Conservation (phyloP, 805 yeast genomes). For the Saccharomycopsis malanga region DNA sequence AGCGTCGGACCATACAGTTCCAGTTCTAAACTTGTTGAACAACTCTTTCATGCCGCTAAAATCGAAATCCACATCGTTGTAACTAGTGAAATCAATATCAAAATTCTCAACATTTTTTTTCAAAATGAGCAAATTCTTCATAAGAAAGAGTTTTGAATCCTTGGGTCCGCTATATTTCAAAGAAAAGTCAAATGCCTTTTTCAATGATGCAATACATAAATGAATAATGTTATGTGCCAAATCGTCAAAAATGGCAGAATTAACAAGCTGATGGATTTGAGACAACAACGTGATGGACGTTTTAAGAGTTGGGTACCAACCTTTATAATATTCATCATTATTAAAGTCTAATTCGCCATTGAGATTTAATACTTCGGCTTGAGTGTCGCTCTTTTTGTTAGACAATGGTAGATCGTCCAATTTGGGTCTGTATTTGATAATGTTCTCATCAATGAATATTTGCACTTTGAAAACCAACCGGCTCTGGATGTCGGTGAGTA, state of each 20-base stretch:
- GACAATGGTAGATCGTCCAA: slow-evolving; percentile 59
- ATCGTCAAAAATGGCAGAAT: slow-evolving; percentile 76
- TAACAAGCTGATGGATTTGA: slow-evolving; percentile 72
- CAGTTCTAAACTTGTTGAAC: slow-evolving; percentile 34
- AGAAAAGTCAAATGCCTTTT: slow-evolving; percentile 44
- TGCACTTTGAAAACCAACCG: slow-evolving; percentile 77
- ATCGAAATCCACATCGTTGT: slow-evolving; percentile 70
- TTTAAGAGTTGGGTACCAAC: slow-evolving; percentile 65
- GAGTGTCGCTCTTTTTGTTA: slow-evolving; percentile 26
- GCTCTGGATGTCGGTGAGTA: slow-evolving; percentile 70
- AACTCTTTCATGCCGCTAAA: slow-evolving; percentile 66
- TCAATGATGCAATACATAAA: slow-evolving; percentile 58
- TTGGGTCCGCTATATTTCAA: slow-evolving; percentile 39
- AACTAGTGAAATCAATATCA: slow-evolving; percentile 63
- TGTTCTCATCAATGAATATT: slow-evolving; percentile 58
- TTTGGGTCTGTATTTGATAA: slow-evolving; percentile 59
- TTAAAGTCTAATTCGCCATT: slow-evolving; percentile 5
- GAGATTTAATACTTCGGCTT: no score
- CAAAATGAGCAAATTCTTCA: slow-evolving; percentile 65
- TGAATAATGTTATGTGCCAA: slow-evolving; percentile 83
- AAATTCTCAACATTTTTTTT: slow-evolving; percentile 64
- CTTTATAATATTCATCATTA: slow-evolving; percentile 28
- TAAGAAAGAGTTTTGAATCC: slow-evolving; percentile 59
- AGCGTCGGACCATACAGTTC: slow-evolving; percentile 20
- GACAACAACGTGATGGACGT: slow-evolving; percentile 64